A percentile compares a stretch with the other conserved stretches of the same genome.
Evolutionary conservation across 495 filamentous ascomycete species (phyloP).

Genomic region (Aspergillus nidulans): DNA sequence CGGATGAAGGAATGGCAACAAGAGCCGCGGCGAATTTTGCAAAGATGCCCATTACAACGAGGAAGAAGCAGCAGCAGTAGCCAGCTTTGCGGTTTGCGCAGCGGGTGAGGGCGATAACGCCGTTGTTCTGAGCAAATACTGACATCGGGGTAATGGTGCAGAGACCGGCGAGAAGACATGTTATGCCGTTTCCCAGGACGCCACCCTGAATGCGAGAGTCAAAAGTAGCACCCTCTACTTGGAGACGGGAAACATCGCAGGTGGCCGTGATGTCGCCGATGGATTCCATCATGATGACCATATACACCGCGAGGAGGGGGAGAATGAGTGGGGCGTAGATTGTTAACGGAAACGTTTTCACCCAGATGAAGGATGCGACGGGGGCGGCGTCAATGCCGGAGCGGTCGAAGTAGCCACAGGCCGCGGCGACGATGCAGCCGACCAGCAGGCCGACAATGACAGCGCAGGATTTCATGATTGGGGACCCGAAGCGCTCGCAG

Average conservation of each 20-base stretch:
- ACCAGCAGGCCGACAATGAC: conserved; percentile 79
- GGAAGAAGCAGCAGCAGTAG: conserved; percentile 72
- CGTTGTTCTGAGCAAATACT: conserved; percentile 84
- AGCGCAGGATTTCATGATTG: conserved; percentile 68
- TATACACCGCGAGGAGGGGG: conserved; percentile 79
- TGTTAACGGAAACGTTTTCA: conserved; percentile 74
- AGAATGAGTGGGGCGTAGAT: conserved; percentile 83
- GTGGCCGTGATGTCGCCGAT: conserved; percentile 65
- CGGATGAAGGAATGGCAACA: conserved; percentile 73
- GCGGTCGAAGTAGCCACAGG: conserved; percentile 76
- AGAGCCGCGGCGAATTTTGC: conserved; percentile 89
- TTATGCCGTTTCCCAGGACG: conserved; percentile 70
- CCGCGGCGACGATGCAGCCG: conserved; percentile 83
- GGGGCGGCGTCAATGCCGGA: conserved; percentile 66
- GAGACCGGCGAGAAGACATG: conserved; percentile 73
- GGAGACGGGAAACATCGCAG: conserved; percentile 76
- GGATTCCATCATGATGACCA: conserved; percentile 84
- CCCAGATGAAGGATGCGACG: conserved; percentile 83
- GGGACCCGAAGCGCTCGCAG: conserved; percentile 78
- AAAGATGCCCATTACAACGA: conserved; percentile 85
- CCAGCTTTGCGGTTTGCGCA: conserved; percentile 88
- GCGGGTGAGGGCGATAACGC: conserved; percentile 83
- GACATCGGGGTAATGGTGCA: conserved; percentile 83
- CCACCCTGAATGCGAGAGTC: conserved; percentile 91
- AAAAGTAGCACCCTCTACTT: conserved; percentile 74